These are phyloP conservation scores for Lasiodiplodia gonubiensis DNA, from an alignment of 2,329 filamentous ascomycete genomes.

Conservation along the genomic window DNA sequence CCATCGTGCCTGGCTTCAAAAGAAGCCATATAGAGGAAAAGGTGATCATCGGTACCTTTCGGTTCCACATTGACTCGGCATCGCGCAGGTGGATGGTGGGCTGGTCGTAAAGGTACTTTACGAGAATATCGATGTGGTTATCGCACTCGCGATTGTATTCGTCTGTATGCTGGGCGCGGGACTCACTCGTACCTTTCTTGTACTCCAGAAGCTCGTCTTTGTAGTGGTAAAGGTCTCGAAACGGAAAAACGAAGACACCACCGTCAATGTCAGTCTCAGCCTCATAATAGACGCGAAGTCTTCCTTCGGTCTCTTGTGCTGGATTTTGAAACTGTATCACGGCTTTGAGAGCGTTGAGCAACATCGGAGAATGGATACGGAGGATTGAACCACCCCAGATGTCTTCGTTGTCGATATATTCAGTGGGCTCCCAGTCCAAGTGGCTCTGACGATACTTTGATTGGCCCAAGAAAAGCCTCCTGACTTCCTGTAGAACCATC, in stretches of 20 bases:
- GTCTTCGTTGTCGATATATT: too few species aligned
- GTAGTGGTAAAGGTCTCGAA: background rate
- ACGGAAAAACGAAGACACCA: background rate
- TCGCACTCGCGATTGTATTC: background rate
- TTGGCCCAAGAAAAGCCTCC: too few species aligned
- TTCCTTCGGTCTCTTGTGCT: background rate
- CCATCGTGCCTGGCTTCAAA: background rate
- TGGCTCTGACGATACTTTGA: too few species aligned
- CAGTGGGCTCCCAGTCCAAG: fast-evolving
- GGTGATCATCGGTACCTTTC: background rate
- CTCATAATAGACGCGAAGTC: fast-evolving
- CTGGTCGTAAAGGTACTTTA: background rate
- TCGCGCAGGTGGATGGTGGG: background rate
- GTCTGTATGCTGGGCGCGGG: too few species aligned
- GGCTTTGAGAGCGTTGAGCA: background rate
- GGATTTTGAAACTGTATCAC: background rate
- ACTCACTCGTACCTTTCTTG: too few species aligned
- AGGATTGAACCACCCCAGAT: too few species aligned
- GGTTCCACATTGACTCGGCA: background rate
- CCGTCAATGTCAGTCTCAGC: background rate
- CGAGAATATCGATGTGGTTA: background rate
- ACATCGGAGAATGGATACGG: background rate
- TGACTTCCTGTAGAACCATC: too few species aligned
- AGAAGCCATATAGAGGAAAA: background rate
- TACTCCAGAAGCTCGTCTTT: background rate